Evolutionary conservation across 2,329 filamentous ascomycete genomes (phyloP), one percentile per base, ranked within the genome.

Genomic region (Gaeumannomyces sp.): DNA sequence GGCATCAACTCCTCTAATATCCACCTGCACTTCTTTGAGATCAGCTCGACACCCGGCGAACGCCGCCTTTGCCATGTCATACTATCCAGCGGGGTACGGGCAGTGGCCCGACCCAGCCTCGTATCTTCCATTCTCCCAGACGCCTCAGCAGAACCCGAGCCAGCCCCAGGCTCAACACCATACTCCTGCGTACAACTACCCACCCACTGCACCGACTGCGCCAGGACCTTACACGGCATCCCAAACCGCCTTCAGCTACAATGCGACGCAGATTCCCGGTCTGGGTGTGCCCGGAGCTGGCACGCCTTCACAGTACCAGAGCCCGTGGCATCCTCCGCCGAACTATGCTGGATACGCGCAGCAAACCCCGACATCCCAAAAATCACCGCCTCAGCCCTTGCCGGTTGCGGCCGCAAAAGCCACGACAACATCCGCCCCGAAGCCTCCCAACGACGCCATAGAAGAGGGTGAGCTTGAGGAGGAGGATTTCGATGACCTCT

Each of bases 391-490:
- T 4, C 61, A 56, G 61, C 3, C 28, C 22, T n/a, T 29, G 8
- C 45, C 45, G 22, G 14, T 19, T 25, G 14, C 22, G 45, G 22
- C 45, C 45, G 19, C 22, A 4, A 53, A 53, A 29, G 4, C 28
- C 29, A 16, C 31, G 28, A 22, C 61, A 13, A 33, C 50, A 31
- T 27, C 33, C 19, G 19, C 45, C 27, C 27, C 19, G 1, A 45
- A 56, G 28, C 38, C 27, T 45, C n/a, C 50, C 10, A 56, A 64
- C 31, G 69, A 71, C 10, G 70, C 70, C 27, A 67, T 76, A 31
- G 91, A 95, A 71, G 91, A 96, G 71, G 91, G 90, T 22, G 92
- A 96, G 73, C 74, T 95, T 35, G 90, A 86, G 68, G 91, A 94
- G 70, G 84, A 81, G 25, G 87, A 89, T 69, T 80, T 83, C 61